These are phyloP conservation scores for Leishmania lainsoni DNA, from an alignment of 208 protist genomes.

Conservation along the genomic window DNA sequence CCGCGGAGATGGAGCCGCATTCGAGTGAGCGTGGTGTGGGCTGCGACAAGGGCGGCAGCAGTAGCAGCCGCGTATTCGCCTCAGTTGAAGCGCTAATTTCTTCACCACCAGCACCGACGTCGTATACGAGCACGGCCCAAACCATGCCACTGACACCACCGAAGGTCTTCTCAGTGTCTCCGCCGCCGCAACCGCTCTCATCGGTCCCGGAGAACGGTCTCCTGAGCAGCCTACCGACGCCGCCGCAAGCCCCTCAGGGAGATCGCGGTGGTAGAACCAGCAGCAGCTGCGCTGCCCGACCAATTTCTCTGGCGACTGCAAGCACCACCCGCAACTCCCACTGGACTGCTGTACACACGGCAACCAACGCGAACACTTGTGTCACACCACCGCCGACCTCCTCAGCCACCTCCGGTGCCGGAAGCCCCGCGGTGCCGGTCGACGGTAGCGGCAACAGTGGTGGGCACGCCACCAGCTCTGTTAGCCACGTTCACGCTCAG, in stretches of 20 bases:
- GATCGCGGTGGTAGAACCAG: not conserved
- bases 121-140: not conserved
- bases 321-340: conserved; percentile 8
- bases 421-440: not conserved
- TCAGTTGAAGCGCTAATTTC: not conserved
- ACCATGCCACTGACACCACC: not conserved
- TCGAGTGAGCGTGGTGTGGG: not conserved
- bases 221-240: not conserved
- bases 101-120: not conserved
- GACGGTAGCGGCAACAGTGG: not conserved
- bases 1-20: not conserved
- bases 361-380: conserved; percentile 30
- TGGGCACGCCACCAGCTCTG: not conserved
- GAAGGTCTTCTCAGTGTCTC: not conserved
- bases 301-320: not conserved
- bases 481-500: not conserved
- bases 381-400: conserved; percentile 15
- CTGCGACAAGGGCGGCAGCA: conserved; percentile 1
- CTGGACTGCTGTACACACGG: conserved; percentile 37
- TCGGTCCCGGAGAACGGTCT: not conserved
- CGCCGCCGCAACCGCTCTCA: not conserved
- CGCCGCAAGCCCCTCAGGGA: not conserved
- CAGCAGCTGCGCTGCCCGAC: not conserved
- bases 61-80: not conserved
- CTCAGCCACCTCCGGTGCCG: conserved; percentile 8